A percentile compares a stretch with the other conserved stretches of the same genome.
phyloP scores from a whole-genome alignment of 1,139 yeast species.

The Lizanozyma gosingica region DNA sequence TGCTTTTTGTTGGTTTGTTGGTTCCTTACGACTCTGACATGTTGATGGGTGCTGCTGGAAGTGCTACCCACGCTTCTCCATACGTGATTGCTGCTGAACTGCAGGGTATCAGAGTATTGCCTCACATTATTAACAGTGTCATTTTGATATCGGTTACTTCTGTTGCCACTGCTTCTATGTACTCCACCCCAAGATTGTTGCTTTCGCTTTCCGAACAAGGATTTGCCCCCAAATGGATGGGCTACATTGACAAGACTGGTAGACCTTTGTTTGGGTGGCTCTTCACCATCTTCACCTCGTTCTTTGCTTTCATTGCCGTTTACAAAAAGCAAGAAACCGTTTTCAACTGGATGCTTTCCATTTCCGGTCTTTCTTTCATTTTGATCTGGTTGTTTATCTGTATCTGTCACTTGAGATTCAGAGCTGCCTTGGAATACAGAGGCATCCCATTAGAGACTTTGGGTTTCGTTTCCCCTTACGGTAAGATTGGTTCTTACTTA shows the following conservation, averaged over 20 bases:
- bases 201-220: slow-evolving; percentile 60
- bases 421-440: slow-evolving; percentile 46
- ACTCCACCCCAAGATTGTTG: slow-evolving; percentile 57
- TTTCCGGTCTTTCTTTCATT: slow-evolving; percentile 57
- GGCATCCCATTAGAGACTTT: slow-evolving; percentile 40
- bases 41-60: slow-evolving; percentile 23
- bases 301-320: slow-evolving; percentile 55
- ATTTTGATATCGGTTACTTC: slow-evolving; percentile 38
- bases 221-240: slow-evolving; percentile 49
- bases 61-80: slow-evolving; percentile 36
- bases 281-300: slow-evolving; percentile 33
- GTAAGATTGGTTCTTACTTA: slow-evolving; percentile 32
- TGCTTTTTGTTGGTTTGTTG: slow-evolving; percentile 23
- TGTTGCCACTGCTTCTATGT: slow-evolving; percentile 48
- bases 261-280: slow-evolving; percentile 49
- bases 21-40: slow-evolving; percentile 25
- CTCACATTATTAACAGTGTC: slow-evolving; percentile 40
- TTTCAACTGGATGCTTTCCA: slow-evolving; percentile 58
- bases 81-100: slow-evolving; percentile 36
- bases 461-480: slow-evolving; percentile 38
- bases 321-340: slow-evolving; percentile 47
- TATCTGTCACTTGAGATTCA: slow-evolving; percentile 51
- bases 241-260: slow-evolving; percentile 55
- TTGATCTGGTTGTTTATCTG: slow-evolving; percentile 64
- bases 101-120: slow-evolving; percentile 36